Conservation (phyloP, 805 yeast genomes). For the Starmerella asiatica region DNA sequence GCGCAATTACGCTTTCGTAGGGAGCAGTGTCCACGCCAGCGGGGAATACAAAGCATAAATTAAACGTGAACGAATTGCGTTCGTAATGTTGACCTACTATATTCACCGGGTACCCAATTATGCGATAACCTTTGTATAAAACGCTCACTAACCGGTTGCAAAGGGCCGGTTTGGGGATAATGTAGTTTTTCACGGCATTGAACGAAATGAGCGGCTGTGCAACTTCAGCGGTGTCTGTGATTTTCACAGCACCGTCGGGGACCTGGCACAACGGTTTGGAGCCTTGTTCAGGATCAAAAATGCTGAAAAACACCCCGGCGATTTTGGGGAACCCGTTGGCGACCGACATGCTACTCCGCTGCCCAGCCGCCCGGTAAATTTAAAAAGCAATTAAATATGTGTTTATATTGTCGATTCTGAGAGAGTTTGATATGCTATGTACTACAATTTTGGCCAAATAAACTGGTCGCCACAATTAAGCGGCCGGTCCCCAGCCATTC, state of each 20-base stretch:
- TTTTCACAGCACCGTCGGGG: slow-evolving; percentile 51
- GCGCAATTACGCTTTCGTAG: slow-evolving; percentile 69
- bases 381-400: no score
- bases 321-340: slow-evolving; percentile 56
- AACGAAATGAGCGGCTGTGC: slow-evolving; percentile 47
- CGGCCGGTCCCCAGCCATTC: no score
- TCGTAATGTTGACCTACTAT: slow-evolving; percentile 63
- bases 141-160: slow-evolving; percentile 72
- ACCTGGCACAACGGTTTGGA: slow-evolving; percentile 84
- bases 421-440: no score
- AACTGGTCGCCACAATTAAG: no score
- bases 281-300: slow-evolving; percentile 92
- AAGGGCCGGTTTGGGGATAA: slow-evolving; percentile 84
- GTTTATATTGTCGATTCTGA: no score
- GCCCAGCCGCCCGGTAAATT: no score
- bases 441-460: no score
- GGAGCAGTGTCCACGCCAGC: slow-evolving; percentile 70
- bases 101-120: slow-evolving; percentile 81
- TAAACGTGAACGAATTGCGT: slow-evolving; percentile 84
- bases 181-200: slow-evolving; percentile 73
- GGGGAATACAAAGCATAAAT: slow-evolving; percentile 82
- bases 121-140: slow-evolving; percentile 52
- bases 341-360: slow-evolving; percentile 14
- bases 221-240: slow-evolving; percentile 18
- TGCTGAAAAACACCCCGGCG: slow-evolving; percentile 73